These are phyloP conservation scores for Fusarium sp. DNA, from an alignment of 2,329 filamentous ascomycete genomes.

Conservation along the genomic window DNA sequence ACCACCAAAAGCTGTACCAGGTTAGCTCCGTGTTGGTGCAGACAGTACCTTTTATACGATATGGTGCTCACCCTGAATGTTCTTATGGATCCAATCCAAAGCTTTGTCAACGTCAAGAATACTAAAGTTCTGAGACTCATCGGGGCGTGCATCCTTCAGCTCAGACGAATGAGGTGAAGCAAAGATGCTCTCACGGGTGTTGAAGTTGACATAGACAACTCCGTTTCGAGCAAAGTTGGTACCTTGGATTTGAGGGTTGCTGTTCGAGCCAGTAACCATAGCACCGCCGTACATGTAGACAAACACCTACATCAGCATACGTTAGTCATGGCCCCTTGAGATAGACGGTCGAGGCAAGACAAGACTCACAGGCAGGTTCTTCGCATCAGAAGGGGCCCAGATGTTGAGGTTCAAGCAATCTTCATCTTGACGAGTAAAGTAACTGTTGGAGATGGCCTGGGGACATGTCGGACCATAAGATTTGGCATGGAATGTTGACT, in stretches of 20 bases:
- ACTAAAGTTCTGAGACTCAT: conserved; percentile 41
- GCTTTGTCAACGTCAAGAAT: conserved; percentile 42
- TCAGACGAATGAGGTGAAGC: conserved; percentile 55
- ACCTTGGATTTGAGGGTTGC: conserved; percentile 51
- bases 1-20: conserved; percentile 51
- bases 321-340: background rate
- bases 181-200: conserved; percentile 54
- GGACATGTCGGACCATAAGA: conserved; percentile 40
- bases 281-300: conserved; percentile 56
- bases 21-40: background rate
- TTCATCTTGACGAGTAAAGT: conserved; percentile 43
- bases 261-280: conserved; percentile 48
- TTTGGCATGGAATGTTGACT: conserved; percentile 15
- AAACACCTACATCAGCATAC: conserved; percentile 25
- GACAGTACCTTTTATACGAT: background rate
- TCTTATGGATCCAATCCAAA: conserved; percentile 41
- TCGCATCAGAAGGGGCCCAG: conserved; percentile 45
- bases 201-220: conserved; percentile 52
- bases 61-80: conserved; percentile 31
- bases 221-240: conserved; percentile 51
- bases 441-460: conserved; percentile 31
- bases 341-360: too few species aligned
- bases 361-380: conserved; percentile 43
- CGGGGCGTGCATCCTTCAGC: conserved; percentile 34
- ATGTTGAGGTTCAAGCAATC: conserved; percentile 56